Percentiles rank a stretch among this genome's conserved stretches.
Evolutionary conservation across 257 asterid genomes (phyloP).

Genomic region (Solanum pimpinellifolium): DNA sequence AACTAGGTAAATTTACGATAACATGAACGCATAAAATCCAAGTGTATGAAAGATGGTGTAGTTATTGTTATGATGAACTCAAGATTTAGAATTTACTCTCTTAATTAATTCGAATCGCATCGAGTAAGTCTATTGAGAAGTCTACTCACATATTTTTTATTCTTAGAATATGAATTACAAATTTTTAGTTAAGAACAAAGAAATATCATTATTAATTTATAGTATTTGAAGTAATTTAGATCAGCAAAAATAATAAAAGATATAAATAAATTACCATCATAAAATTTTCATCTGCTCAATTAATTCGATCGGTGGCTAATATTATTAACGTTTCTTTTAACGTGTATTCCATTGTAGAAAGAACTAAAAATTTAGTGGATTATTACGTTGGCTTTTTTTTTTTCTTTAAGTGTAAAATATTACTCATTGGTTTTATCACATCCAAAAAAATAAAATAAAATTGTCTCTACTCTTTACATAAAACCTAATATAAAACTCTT

Average conservation of each 20-base stretch:
- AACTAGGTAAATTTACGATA: not conserved
- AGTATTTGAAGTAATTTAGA: too few species aligned
- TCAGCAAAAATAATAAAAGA: not conserved
- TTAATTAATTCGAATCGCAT: too few species aligned
- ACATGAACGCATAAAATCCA: not conserved
- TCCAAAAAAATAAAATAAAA: not conserved
- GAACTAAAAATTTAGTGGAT: not conserved
- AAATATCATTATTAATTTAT: not conserved
- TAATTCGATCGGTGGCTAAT: too few species aligned
- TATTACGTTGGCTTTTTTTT: not conserved
- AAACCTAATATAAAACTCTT: not conserved
- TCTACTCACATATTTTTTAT: too few species aligned
- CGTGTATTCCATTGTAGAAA: not conserved
- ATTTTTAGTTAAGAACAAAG: too few species aligned
- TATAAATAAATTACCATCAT: too few species aligned
- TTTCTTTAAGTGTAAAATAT: not conserved
- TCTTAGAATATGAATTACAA: fast-evolving
- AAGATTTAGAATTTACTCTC: too few species aligned
- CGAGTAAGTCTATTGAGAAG: too few species aligned
- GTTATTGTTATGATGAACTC: too few species aligned
- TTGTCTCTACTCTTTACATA: not conserved
- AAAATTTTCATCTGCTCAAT: not conserved
- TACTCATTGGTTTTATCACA: not conserved
- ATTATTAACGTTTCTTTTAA: not conserved
- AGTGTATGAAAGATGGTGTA: too few species aligned